These are phyloP conservation scores for Scolecobasidium constrictum DNA, from an alignment of 2,329 filamentous ascomycete genomes.

Conservation along the genomic window DNA sequence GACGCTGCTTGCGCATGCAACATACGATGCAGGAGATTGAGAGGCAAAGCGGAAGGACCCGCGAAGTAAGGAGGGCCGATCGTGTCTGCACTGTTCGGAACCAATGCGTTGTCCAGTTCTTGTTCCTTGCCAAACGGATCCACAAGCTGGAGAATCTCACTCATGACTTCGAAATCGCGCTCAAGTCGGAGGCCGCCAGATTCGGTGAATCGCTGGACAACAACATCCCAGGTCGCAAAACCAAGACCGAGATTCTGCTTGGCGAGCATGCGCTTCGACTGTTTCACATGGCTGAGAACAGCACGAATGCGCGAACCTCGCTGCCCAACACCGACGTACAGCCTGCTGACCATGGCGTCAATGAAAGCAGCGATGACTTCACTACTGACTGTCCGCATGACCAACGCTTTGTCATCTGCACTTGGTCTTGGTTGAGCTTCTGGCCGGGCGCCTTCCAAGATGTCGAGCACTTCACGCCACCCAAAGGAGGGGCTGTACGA, in stretches of 20 bases:
- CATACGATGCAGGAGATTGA: conserved; percentile 32
- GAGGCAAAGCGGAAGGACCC: conserved; percentile 30
- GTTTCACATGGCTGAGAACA: conserved; percentile 23
- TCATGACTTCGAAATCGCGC: conserved; percentile 32
- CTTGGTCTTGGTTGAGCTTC: neutral
- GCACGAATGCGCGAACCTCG: conserved; percentile 25
- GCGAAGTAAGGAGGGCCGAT: conserved; percentile 28
- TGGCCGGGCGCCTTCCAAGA: conserved; percentile 3
- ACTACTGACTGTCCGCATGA: conserved; percentile 41
- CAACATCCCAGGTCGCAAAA: conserved; percentile 31
- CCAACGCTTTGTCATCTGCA: conserved; percentile 10
- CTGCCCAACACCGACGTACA: conserved; percentile 32
- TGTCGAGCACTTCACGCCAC: conserved; percentile 2
- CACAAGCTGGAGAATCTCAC: conserved; percentile 27
- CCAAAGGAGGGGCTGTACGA: neutral
- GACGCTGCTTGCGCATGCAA: conserved; percentile 27
- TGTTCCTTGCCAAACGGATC: conserved; percentile 31
- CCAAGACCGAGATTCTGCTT: conserved; percentile 27
- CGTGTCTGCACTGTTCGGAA: conserved; percentile 11
- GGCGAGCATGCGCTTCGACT: conserved; percentile 26
- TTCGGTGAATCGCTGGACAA: conserved; percentile 40
- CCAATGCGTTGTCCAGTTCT: conserved; percentile 23
- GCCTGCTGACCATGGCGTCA: conserved; percentile 37
- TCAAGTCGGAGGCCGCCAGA: conserved; percentile 35
- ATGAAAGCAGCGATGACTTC: conserved; percentile 47